Evolutionary conservation across 2,329 filamentous ascomycete species (phyloP).

Genomic region (Grosmannia penicillata): DNA sequence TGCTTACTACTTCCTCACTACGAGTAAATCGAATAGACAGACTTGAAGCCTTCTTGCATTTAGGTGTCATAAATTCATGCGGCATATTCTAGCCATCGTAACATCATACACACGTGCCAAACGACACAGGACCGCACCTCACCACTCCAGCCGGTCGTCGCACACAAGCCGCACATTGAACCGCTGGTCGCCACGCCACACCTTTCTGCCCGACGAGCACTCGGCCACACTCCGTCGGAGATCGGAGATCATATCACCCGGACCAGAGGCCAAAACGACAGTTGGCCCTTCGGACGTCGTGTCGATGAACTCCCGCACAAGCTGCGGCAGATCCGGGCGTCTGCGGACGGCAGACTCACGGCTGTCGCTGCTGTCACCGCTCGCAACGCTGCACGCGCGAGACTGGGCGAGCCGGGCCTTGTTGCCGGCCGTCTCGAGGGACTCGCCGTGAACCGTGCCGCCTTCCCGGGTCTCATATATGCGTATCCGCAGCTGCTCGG

Average conservation of each 20-base stretch:
- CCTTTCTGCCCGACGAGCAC: slow-evolving; percentile 34
- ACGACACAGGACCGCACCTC: too few species aligned
- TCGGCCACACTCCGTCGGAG: slow-evolving; percentile 36
- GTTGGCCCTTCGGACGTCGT: slow-evolving; percentile 32
- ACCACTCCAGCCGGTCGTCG: slow-evolving; percentile 45
- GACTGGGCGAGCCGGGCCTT: too few species aligned
- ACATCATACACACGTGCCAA: too few species aligned
- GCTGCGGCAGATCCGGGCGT: slow-evolving; percentile 27
- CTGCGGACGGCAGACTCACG: background rate
- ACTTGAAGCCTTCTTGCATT: too few species aligned
- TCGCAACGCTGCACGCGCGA: too few species aligned
- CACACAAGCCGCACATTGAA: slow-evolving; percentile 41
- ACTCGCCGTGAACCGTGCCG: too few species aligned
- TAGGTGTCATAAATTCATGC: too few species aligned
- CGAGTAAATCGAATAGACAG: too few species aligned
- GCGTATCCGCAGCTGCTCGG: slow-evolving; percentile 14
- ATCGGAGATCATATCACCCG: slow-evolving; percentile 43
- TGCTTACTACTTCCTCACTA: too few species aligned
- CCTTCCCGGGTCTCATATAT: slow-evolving; percentile 10
- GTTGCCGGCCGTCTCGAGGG: too few species aligned
- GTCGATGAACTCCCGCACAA: slow-evolving; percentile 34
- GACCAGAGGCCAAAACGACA: slow-evolving; percentile 45
- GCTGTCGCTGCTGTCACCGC: slow-evolving; percentile 1
- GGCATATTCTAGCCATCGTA: too few species aligned
- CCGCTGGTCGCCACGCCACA: slow-evolving; percentile 42